Percentiles rank a stretch among this genome's conserved stretches.
These are phyloP conservation scores for Aphanomyces astaci DNA, from an alignment of 352 stramenopile species.

Conservation along the genomic window DNA sequence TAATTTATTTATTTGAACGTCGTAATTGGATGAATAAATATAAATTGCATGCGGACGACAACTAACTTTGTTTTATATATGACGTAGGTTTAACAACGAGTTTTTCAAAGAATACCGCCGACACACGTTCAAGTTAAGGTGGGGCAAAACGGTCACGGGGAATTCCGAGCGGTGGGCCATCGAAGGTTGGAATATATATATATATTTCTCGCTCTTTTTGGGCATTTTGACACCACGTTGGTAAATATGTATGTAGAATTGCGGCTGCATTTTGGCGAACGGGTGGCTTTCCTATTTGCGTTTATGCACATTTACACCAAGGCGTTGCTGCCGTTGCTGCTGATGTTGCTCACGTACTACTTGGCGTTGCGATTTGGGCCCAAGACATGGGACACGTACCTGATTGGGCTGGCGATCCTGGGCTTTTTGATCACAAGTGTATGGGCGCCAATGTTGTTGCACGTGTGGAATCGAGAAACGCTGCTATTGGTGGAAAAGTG, in stretches of 20 bases:
- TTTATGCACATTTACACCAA: conserved; percentile 90
- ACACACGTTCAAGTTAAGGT: conserved; percentile 63
- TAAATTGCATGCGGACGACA: no score
- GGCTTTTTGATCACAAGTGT: conserved; percentile 71
- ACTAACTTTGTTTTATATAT: no score
- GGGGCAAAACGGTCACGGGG: conserved; percentile 53
- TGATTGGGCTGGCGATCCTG: conserved; percentile 58
- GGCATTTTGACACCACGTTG: no score
- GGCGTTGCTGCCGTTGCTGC: conserved; percentile 60
- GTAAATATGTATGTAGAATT: no score
- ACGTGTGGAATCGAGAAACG: conserved; percentile 78
- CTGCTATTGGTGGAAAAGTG: conserved; percentile 80
- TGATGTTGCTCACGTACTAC: conserved; percentile 60
- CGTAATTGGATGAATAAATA: no score
- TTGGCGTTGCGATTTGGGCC: conserved; percentile 46
- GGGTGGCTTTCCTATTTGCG: conserved; percentile 82
- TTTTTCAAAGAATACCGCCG: conserved; percentile 84
- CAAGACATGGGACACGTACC: conserved; percentile 60
- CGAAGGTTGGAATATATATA: conserved; percentile 31
- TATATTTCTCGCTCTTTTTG: no score
- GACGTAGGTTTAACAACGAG: conserved; percentile 67
- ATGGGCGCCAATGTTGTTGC: conserved; percentile 71
- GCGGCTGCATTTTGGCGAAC: conserved; percentile 79
- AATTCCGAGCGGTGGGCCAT: conserved; percentile 82
- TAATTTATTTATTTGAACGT: no score